These are phyloP conservation scores for Bipolaris victoriae DNA, from an alignment of 2,329 filamentous ascomycete genomes.

Conservation along the genomic window DNA sequence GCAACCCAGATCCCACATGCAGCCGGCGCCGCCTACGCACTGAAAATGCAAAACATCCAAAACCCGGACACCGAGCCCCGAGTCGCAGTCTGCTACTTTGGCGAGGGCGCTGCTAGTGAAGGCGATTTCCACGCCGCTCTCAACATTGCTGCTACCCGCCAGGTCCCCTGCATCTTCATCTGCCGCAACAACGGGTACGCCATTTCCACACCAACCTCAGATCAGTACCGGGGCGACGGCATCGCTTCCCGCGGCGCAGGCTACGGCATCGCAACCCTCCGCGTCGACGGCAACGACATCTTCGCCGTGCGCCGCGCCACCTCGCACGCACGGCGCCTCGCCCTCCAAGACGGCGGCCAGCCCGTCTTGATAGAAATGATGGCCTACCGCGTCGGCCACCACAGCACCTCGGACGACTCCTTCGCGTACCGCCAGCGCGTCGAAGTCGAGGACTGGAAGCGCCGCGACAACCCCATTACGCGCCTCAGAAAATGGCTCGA, in stretches of 20 bases:
- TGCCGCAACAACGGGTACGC: slow-evolving; percentile 94
- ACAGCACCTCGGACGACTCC: slow-evolving; percentile 95
- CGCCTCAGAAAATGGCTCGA: slow-evolving; percentile 91
- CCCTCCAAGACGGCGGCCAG: slow-evolving; percentile 78
- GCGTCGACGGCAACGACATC: slow-evolving; percentile 93
- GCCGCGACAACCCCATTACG: slow-evolving; percentile 86
- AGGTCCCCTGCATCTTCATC: slow-evolving; percentile 87
- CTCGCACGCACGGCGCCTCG: slow-evolving; percentile 75
- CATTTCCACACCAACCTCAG: slow-evolving; percentile 85
- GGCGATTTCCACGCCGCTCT: slow-evolving; percentile 91
- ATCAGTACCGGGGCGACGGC: slow-evolving; percentile 90
- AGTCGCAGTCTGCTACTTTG: slow-evolving; percentile 84
- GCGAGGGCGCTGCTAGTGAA: slow-evolving; percentile 87
- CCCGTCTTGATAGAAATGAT: slow-evolving; percentile 93
- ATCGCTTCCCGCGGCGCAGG: slow-evolving; percentile 86
- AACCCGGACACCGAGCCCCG: slow-evolving; percentile 67
- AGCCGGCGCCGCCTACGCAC: slow-evolving; percentile 82
- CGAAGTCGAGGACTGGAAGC: slow-evolving; percentile 94
- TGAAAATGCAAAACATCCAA: slow-evolving; percentile 79
- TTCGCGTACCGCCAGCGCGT: slow-evolving; percentile 93
- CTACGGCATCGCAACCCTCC: slow-evolving; percentile 92
- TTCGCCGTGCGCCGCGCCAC: slow-evolving; percentile 86
- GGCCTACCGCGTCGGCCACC: slow-evolving; percentile 97
- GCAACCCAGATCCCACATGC: slow-evolving; percentile 91
- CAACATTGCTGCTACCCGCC: slow-evolving; percentile 87